These are phyloP conservation scores for Lippia alba DNA, from an alignment of 305 asterid genomes.

Conservation along the genomic window DNA sequence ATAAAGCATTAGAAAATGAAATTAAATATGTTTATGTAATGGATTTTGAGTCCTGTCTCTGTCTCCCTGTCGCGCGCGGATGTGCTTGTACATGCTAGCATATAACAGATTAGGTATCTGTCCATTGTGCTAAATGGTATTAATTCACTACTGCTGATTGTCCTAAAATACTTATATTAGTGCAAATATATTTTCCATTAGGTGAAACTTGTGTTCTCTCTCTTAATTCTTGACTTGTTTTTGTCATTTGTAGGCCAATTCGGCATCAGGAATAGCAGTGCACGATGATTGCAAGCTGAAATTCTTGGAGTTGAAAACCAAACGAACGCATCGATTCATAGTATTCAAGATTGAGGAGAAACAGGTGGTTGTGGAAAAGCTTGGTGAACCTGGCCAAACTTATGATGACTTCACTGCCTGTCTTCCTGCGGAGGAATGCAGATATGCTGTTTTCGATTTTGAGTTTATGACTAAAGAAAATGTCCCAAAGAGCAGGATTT, in stretches of 20 bases:
- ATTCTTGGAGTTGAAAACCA: constrained; percentile 71
- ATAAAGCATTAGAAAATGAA: no score
- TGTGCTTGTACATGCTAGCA: neutral
- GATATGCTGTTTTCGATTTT: constrained; percentile 72
- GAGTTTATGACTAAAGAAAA: constrained; percentile 67
- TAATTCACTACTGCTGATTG: neutral
- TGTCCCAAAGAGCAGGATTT: constrained; percentile 75
- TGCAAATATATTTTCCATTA: neutral
- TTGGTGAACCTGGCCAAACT: constrained; percentile 68
- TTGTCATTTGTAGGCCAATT: constrained; percentile 55
- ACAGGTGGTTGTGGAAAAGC: constrained; percentile 72
- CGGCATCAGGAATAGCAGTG: constrained; percentile 85
- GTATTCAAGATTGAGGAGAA: constrained; percentile 77
- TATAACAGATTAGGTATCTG: neutral
- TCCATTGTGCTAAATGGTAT: neutral
- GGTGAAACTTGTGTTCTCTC: constrained; percentile 6
- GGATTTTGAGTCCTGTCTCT: no score
- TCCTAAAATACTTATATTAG: neutral
- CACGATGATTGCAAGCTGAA: constrained; percentile 78
- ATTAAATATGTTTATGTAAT: no score
- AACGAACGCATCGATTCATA: constrained; percentile 66
- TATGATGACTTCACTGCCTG: constrained; percentile 63
- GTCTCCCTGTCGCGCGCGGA: no score
- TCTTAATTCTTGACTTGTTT: neutral
- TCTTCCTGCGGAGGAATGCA: constrained; percentile 74